Conservation (phyloP, 495 filamentous ascomycete species). For the Parathielavia appendiculata region DNA sequence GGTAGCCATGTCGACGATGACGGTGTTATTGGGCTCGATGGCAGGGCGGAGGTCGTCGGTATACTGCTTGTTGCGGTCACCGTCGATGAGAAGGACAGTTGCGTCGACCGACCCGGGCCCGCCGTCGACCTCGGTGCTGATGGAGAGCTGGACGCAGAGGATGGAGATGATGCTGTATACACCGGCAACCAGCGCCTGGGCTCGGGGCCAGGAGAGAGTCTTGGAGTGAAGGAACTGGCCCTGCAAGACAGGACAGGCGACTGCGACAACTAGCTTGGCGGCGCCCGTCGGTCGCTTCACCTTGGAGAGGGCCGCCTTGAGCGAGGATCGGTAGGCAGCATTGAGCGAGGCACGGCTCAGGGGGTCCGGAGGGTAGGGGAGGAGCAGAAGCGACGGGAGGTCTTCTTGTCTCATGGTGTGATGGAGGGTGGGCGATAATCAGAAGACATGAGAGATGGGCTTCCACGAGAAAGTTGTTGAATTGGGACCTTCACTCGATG, state of each 20-base stretch:
- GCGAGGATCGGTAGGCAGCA: slow-evolving; percentile 53
- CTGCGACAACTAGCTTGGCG: slow-evolving; percentile 48
- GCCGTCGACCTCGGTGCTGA: slow-evolving; percentile 54
- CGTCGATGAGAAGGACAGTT: slow-evolving; percentile 66
- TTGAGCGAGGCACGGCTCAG: slow-evolving; percentile 42
- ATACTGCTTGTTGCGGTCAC: slow-evolving; percentile 40
- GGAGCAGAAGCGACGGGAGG: slow-evolving; percentile 50
- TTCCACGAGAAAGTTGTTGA: background rate
- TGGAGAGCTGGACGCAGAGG: slow-evolving; percentile 55
- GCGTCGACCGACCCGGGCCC: slow-evolving; percentile 69
- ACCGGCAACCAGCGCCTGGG: slow-evolving; percentile 66
- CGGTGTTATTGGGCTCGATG: slow-evolving; percentile 41
- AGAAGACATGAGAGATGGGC: background rate
- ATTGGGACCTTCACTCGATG: background rate
- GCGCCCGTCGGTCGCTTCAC: slow-evolving; percentile 37
- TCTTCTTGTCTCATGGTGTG: slow-evolving; percentile 20
- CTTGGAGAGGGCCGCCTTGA: slow-evolving; percentile 43
- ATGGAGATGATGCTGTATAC: slow-evolving; percentile 73
- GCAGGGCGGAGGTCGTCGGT: slow-evolving; percentile 25
- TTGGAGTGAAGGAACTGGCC: slow-evolving; percentile 42
- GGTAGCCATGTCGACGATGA: slow-evolving; percentile 59
- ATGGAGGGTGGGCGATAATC: background rate
- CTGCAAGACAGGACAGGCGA: slow-evolving; percentile 50
- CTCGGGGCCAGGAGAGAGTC: slow-evolving; percentile 51
- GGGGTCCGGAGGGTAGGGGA: slow-evolving; percentile 52